Evolutionary conservation across 2,329 filamentous ascomycete genomes (phyloP).

Genomic region (Rhytidhysteron rufulum): DNA sequence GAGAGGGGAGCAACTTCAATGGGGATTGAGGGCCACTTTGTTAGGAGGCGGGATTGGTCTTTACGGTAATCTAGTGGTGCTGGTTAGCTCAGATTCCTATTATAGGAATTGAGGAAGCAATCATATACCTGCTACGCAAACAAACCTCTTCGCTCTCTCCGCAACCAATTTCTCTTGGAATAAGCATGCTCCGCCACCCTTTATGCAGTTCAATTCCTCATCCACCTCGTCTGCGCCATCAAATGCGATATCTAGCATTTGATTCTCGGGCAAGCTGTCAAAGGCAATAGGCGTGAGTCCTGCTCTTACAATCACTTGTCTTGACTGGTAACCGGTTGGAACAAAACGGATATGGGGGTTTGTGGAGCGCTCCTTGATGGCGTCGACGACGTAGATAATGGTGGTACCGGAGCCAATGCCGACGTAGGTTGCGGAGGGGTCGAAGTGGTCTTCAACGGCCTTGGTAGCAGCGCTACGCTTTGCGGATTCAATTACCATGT

Average conservation of each 20-base stretch:
- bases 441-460: slow-evolving; percentile 70
- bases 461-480: slow-evolving; percentile 72
- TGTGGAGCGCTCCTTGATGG: slow-evolving; percentile 53
- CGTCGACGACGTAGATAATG: slow-evolving; percentile 80
- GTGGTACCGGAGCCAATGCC: slow-evolving; percentile 81
- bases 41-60: slow-evolving; percentile 69
- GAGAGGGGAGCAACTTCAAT: slow-evolving; percentile 91
- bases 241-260: slow-evolving; percentile 80
- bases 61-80: slow-evolving; percentile 74
- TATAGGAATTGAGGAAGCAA: background rate
- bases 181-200: slow-evolving; percentile 93
- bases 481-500: slow-evolving; percentile 58
- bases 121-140: slow-evolving; percentile 73
- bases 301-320: slow-evolving; percentile 76
- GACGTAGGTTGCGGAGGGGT: slow-evolving; percentile 58
- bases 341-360: slow-evolving; percentile 70
- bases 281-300: slow-evolving; percentile 75
- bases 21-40: slow-evolving; percentile 78
- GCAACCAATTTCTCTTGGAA: slow-evolving; percentile 98
- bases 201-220: slow-evolving; percentile 91
- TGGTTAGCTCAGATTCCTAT: background rate
- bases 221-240: slow-evolving; percentile 98
- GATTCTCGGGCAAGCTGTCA: slow-evolving; percentile 64
- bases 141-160: slow-evolving; percentile 75
- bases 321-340: slow-evolving; percentile 88